Evolutionary conservation across 2,329 filamentous ascomycete genomes (phyloP).

Genomic region (Alternaria solani): DNA sequence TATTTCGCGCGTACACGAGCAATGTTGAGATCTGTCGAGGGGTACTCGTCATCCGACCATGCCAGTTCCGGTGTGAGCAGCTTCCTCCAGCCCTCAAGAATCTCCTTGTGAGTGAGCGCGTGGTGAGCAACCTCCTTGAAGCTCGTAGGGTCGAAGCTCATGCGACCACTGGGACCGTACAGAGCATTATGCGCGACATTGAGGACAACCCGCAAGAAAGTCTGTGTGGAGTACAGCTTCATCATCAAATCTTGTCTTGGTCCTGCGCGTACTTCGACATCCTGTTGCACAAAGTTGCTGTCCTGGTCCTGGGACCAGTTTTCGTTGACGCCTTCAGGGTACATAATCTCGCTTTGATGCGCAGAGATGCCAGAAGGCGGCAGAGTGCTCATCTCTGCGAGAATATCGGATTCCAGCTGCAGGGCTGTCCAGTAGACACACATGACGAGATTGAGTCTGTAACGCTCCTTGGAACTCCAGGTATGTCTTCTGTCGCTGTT

Average conservation of each 20-base stretch:
- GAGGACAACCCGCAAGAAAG: conserved; percentile 65
- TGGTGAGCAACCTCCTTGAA: conserved; percentile 40
- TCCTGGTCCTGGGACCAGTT: conserved; percentile 31
- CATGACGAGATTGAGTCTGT: conserved; percentile 53
- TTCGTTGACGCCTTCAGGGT: conserved; percentile 67
- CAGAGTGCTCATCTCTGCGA: conserved; percentile 78
- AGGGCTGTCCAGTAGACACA: conserved; percentile 92
- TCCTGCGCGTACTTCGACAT: conserved; percentile 18
- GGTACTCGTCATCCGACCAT: conserved; percentile 73
- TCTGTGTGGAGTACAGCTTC: conserved; percentile 68
- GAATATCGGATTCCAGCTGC: conserved; percentile 91
- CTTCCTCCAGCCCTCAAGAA: conserved; percentile 63
- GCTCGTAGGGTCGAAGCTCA: conserved; percentile 46
- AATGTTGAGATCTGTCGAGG: conserved; percentile 77
- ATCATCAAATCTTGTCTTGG: conserved; percentile 55
- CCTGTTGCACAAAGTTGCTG: conserved; percentile 11
- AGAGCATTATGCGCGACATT: conserved; percentile 65
- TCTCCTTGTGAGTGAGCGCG: conserved; percentile 48
- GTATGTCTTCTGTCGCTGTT: conserved; percentile 25
- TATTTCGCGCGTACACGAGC: conserved; percentile 92
- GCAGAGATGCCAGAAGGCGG: conserved; percentile 68
- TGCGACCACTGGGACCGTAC: conserved; percentile 54
- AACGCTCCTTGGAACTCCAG: conserved; percentile 36
- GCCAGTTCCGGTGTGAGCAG: conserved; percentile 61
- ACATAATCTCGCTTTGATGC: conserved; percentile 68